Evolutionary conservation across 1,284 basidiomycete genomes (phyloP), one percentile per base, ranked within the genome.

Genomic region (Heliocybe sulcata): DNA sequence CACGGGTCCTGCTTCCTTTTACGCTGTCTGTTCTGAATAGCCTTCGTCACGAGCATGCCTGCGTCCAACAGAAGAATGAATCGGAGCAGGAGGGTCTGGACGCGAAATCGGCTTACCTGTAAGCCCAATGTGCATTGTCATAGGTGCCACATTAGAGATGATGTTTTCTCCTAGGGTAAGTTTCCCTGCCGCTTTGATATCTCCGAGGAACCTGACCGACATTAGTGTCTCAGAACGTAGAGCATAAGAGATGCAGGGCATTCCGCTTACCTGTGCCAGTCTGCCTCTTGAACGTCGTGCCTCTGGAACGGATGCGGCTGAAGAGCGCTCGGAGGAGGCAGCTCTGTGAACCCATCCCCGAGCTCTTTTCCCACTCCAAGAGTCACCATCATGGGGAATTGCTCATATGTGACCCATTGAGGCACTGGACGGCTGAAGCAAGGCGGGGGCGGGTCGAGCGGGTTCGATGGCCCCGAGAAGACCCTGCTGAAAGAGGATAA

Each of bases 251-350:
- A 23, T 9, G 22, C 16, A 54, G 47, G 53, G 25, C 12, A 23
- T 53, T 14, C 16, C 49, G 45, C 59, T 26, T 47, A 72, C 72
- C 60, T 63, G 19, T 61, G 42, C 75, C 75, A 77, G 60, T 77
- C 75, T 10, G 58, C 58, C 60, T 76, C 69, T 10, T 54, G 63
- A 8, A 77, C 64, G 60, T 76, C 73, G 59, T 72, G 71, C 45
- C 65, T 61, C 6, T 56, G 56, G 57, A 77, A 77, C 8, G 74
- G 73, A 60, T 77, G 75, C 14, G 68, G 69, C 6, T 55, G 54
- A 1, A 56, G 29, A n/a, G 56, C 27, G 4, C 67, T 61, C 0
- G 71, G 70, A 10, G 69, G 70, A 2, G 65, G 60, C 1, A 65
- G 50, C 16, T 38, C 35, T 0, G 66, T 67, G 54, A 73, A 73